These are phyloP conservation scores for Tricholoma sp. DNA, from an alignment of 768 basidiomycete genomes.

Conservation along the genomic window DNA sequence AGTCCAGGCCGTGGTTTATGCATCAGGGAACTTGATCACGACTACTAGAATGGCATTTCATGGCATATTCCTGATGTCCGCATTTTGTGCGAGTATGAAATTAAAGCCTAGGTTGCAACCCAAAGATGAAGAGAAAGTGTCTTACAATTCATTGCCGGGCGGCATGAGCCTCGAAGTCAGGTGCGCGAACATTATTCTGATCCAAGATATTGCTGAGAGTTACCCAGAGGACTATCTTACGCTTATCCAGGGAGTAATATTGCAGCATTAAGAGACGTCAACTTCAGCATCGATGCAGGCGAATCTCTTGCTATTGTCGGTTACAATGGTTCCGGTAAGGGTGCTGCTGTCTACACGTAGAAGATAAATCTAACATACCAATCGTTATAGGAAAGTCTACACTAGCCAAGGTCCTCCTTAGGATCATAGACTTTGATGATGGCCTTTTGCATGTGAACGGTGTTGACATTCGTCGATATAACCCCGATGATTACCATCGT, in stretches of 20 bases:
- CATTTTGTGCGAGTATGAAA: constrained; percentile 74
- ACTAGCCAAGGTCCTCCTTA: constrained; percentile 73
- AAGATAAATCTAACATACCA: constrained; percentile 6
- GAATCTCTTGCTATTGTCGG: constrained; percentile 84
- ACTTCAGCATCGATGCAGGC: constrained; percentile 64
- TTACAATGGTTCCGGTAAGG: constrained; percentile 73
- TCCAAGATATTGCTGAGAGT: constrained; percentile 6
- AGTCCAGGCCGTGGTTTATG: constrained; percentile 64
- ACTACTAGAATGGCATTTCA: constrained; percentile 77
- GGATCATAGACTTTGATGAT: constrained; percentile 70
- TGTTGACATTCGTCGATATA: constrained; percentile 57
- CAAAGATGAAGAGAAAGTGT: constrained; percentile 41
- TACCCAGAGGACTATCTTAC: constrained; percentile 44
- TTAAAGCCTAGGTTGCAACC: constrained; percentile 68
- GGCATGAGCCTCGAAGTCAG: constrained; percentile 71
- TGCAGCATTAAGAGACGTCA: constrained; percentile 66
- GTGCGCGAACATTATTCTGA: constrained; percentile 32
- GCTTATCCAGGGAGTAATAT: constrained; percentile 73
- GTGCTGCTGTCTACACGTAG: background rate
- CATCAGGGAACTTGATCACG: constrained; percentile 55
- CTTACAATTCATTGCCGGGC: constrained; percentile 40
- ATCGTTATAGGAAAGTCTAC: constrained; percentile 71
- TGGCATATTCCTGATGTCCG: constrained; percentile 80
- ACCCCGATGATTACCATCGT: constrained; percentile 66
- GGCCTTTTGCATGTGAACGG: constrained; percentile 70